Percentiles rank a stretch among this genome's conserved stretches.
Conservation (phyloP, 2,329 filamentous ascomycete genomes). For the Parastagonospora nodorum region DNA sequence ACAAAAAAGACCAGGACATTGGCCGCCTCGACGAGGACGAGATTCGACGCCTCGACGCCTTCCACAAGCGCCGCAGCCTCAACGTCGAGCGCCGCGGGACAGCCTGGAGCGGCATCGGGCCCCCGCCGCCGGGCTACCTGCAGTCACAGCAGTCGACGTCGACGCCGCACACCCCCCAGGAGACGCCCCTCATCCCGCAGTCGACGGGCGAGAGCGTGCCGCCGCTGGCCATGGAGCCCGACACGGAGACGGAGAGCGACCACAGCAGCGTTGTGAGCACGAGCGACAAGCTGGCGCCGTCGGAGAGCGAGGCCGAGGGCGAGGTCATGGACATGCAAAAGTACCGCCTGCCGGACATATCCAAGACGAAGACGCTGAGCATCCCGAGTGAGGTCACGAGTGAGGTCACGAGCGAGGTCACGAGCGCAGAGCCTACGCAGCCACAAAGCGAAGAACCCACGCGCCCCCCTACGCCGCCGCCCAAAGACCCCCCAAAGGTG, state of each 20-base stretch:
- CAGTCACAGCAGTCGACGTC: conserved; percentile 69
- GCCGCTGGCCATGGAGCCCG: conserved; percentile 45
- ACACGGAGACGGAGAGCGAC: conserved; percentile 53
- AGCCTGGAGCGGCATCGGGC: conserved; percentile 66
- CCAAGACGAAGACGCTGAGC: conserved; percentile 64
- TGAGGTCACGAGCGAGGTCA: background rate
- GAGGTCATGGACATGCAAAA: conserved; percentile 74
- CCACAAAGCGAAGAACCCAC: background rate
- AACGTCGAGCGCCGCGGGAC: conserved; percentile 69
- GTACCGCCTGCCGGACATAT: conserved; percentile 73
- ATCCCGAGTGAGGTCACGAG: conserved; percentile 4
- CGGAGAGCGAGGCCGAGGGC: conserved; percentile 53
- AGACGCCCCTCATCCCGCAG: conserved; percentile 35
- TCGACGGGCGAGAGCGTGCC: conserved; percentile 45
- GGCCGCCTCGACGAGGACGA: conserved; percentile 74
- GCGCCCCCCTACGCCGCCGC: conserved; percentile 52
- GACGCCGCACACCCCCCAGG: conserved; percentile 19
- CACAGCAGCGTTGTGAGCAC: conserved; percentile 56
- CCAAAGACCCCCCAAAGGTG: conserved; percentile 53
- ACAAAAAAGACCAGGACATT: conserved; percentile 49
- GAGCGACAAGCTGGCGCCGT: conserved; percentile 60
- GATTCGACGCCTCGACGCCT: conserved; percentile 70
- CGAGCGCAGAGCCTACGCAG: background rate
- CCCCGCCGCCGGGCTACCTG: conserved; percentile 48
- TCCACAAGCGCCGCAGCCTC: conserved; percentile 61